Percentiles rank a stretch among this genome's conserved stretches.
Evolutionary conservation across 176 grass and related monocot genomes (phyloP).

Genomic region (Oryza meridionalis): DNA sequence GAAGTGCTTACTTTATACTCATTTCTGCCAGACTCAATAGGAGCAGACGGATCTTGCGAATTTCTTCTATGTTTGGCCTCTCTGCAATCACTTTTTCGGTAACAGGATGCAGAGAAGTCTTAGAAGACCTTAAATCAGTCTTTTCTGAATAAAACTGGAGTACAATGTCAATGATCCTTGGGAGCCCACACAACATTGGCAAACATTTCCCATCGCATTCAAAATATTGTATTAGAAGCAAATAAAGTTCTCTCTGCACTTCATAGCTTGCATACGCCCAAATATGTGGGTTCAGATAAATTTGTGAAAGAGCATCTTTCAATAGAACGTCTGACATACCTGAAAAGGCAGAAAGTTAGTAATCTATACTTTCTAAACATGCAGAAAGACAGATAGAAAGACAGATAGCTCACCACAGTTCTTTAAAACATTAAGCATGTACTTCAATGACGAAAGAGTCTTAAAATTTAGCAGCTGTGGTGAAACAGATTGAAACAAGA

Average conservation of each 20-base stretch:
- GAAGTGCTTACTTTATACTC: conserved; percentile 68
- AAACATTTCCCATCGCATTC: conserved; percentile 67
- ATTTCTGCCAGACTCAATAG: conserved; percentile 96
- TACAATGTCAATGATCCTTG: conserved; percentile 78
- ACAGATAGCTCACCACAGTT: conserved; percentile 59
- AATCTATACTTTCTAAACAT: conserved; percentile 45
- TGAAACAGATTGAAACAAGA: conserved; percentile 87
- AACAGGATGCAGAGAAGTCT: conserved; percentile 64
- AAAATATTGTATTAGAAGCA: conserved; percentile 95
- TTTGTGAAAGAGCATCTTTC: conserved; percentile 82
- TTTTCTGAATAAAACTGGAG: conserved; percentile 83
- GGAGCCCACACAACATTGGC: conserved; percentile 75
- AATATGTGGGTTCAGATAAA: conserved; percentile 96
- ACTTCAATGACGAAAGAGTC: conserved; percentile 78
- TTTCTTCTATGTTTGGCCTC: conserved; percentile 74
- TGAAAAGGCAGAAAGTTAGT: conserved; percentile 48
- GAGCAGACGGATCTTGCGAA: conserved; percentile 85
- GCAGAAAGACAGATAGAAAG: conserved; percentile 15
- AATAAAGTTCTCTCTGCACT: conserved; percentile 87
- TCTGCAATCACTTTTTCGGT: conserved; percentile 73
- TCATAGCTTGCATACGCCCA: conserved; percentile 80
- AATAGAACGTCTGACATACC: conserved; percentile 81
- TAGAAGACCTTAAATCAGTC: conserved; percentile 58
- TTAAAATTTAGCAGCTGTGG: conserved; percentile 76
- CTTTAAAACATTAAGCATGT: conserved; percentile 84